phyloP scores from a whole-genome alignment of 495 filamentous ascomycete species.

The Aspergillus asperescens region DNA sequence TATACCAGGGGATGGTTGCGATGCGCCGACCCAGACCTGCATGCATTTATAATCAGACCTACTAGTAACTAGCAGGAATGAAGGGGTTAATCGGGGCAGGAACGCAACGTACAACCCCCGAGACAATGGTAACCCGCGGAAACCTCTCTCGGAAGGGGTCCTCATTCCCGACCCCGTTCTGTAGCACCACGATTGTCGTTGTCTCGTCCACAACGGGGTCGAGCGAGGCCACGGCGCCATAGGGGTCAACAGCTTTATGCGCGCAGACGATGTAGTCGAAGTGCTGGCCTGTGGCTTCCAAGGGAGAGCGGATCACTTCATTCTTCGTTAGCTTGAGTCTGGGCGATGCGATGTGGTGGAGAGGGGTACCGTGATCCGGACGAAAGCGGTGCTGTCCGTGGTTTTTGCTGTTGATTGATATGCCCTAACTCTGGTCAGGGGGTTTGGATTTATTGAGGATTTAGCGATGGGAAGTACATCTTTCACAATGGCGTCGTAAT shows the following conservation, averaged over 20 bases:
- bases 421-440: conserved; percentile 29
- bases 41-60: conserved; percentile 13
- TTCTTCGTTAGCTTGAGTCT: background rate
- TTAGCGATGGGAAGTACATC: conserved; percentile 26
- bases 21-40: conserved; percentile 46
- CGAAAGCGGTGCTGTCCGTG: conserved; percentile 42
- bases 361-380: conserved; percentile 34
- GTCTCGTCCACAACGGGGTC: conserved; percentile 34
- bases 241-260: conserved; percentile 47
- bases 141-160: conserved; percentile 54
- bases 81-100: no score
- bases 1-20: conserved; percentile 40
- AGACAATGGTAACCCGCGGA: conserved; percentile 50
- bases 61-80: background rate
- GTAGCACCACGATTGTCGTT: conserved; percentile 55
- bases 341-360: background rate
- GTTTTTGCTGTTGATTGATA: conserved; percentile 41
- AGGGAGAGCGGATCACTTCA: conserved; percentile 37
- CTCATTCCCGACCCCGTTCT: conserved; percentile 68
- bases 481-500: conserved; percentile 42
- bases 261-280: conserved; percentile 48
- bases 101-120: conserved; percentile 46
- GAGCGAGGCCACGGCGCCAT: conserved; percentile 29
- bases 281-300: conserved; percentile 27
- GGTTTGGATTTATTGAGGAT: no score